These are phyloP conservation scores for Hypocrella siamensis DNA, from an alignment of 2,329 filamentous ascomycete genomes.

Conservation along the genomic window DNA sequence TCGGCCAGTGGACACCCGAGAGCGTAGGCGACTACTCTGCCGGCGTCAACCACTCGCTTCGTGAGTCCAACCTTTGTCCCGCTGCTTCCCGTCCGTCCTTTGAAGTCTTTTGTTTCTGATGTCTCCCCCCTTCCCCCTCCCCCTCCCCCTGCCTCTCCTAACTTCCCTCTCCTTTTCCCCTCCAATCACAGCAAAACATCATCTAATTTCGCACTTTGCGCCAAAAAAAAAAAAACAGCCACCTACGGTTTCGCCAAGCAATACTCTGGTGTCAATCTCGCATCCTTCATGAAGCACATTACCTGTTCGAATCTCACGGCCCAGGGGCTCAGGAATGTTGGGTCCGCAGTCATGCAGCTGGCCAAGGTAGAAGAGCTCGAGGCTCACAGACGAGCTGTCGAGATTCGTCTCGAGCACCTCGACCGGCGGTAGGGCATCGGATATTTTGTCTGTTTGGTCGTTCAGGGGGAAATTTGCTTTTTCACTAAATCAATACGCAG, in stretches of 20 bases:
- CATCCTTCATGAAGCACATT: constrained; percentile 94
- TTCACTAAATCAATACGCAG: too few relatives aligned
- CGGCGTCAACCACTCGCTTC: constrained; percentile 91
- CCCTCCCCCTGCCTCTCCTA: neutral
- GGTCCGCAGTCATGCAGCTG: constrained; percentile 81
- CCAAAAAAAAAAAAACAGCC: constrained; percentile 31
- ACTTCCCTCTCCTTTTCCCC: neutral
- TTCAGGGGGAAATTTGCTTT: too few relatives aligned
- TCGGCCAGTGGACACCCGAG: constrained; percentile 92
- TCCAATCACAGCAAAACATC: too few relatives aligned
- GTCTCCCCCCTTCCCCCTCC: neutral
- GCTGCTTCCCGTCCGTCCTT: neutral
- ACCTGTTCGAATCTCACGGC: constrained; percentile 83
- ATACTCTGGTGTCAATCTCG: constrained; percentile 93
- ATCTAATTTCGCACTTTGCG: too few relatives aligned
- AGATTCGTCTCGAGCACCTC: constrained; percentile 55
- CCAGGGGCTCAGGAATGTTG: constrained; percentile 73
- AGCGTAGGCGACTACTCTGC: constrained; percentile 97
- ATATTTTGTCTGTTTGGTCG: too few relatives aligned
- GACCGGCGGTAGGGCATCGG: constrained; percentile 17
- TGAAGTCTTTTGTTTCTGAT: neutral
- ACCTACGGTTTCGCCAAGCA: constrained; percentile 98
- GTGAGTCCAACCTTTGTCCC: constrained; percentile 52
- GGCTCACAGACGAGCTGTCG: constrained; percentile 77
- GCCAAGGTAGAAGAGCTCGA: constrained; percentile 90